Base-by-base conservation (phyloP, 2,329 filamentous ascomycete species). In the Apiospora pterosperma region DNA sequence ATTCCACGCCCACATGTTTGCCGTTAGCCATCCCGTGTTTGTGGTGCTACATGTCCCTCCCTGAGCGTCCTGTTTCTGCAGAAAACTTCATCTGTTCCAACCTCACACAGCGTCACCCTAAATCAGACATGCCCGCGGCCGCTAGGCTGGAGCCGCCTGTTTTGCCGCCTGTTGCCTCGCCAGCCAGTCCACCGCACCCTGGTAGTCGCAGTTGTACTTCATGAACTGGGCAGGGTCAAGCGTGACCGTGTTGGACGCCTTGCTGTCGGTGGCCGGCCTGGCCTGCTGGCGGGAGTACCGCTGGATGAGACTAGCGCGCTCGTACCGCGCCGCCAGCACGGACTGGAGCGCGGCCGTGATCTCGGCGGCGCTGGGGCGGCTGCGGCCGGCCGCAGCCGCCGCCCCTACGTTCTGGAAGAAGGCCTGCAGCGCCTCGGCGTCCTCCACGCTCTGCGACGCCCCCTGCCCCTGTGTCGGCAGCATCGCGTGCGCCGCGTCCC, bases 391-490 rank as follows among this genome's bases (percentile, higher is more conserved):
- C n/a, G n/a, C n/a, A n/a, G n/a, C n/a, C 38, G 0, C 42, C 65
- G 5, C 67, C 64, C 4, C 34, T 2, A 71, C 64, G 23, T 72
- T 68, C 21, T 69, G 66, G 5, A 76, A 63, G 59, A 73, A 73
- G 2, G 73, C 69, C 52, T 72, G 72, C 34, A 78, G 55, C 10
- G 77, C 77, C 23, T 78, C 76, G 0, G 76, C 78, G 62, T 80
- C 78, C 67, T 81, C 79, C 25, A 80, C 71, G 2, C 74, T 75
- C 64, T 80, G 78, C 55, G 74, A 77, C 1, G 76, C 78, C 5
- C 78, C 79, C 67, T 80, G 77, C 4, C 77, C 78, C 66, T 78
- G 76, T 1, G 76, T 79, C 0, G 79, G 79, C 5, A 80, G 69
- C 67, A 68, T 68, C 0, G 67, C 66, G 39, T 68, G 65, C 34